Evolutionary conservation across 2,329 filamentous ascomycete species (phyloP).

Genomic region (Dothidotthia symphoricarpi): DNA sequence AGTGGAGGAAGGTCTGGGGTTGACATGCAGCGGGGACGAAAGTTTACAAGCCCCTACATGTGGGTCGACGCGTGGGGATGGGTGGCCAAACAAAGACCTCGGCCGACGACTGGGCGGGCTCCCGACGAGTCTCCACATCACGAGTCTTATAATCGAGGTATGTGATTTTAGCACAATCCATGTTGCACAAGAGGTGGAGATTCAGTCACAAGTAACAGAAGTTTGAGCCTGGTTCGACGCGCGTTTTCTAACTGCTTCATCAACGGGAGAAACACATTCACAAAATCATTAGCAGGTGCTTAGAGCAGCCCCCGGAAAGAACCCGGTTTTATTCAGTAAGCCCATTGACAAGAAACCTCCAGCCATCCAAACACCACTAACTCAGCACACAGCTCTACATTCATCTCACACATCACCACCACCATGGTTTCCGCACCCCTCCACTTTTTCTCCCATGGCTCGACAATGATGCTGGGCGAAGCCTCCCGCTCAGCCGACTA

Average conservation of each 20-base stretch:
- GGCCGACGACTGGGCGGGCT: neutral
- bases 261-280: too few species aligned
- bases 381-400: neutral
- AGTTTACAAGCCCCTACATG: slow-evolving; percentile 1
- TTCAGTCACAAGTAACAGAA: too few species aligned
- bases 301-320: too few species aligned
- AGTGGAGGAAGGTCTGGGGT: slow-evolving; percentile 26
- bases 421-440: slow-evolving; percentile 52
- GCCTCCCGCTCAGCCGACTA: slow-evolving; percentile 61
- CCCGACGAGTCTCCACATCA: slow-evolving; percentile 11
- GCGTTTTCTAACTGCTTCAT: too few species aligned
- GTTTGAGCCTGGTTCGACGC: too few species aligned
- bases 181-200: too few species aligned
- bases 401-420: neutral
- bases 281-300: too few species aligned
- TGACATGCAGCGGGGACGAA: too few species aligned
- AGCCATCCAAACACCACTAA: neutral
- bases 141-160: slow-evolving; percentile 4
- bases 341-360: too few species aligned
- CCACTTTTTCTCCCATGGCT: slow-evolving; percentile 69
- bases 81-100: slow-evolving; percentile 4
- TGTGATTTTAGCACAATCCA: neutral
- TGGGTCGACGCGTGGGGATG: slow-evolving; percentile 11
- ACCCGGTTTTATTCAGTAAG: neutral
- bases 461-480: slow-evolving; percentile 70